phyloP scores from a whole-genome alignment of 2,329 filamentous ascomycete species.

The Ceratocystis cubensis region DNA sequence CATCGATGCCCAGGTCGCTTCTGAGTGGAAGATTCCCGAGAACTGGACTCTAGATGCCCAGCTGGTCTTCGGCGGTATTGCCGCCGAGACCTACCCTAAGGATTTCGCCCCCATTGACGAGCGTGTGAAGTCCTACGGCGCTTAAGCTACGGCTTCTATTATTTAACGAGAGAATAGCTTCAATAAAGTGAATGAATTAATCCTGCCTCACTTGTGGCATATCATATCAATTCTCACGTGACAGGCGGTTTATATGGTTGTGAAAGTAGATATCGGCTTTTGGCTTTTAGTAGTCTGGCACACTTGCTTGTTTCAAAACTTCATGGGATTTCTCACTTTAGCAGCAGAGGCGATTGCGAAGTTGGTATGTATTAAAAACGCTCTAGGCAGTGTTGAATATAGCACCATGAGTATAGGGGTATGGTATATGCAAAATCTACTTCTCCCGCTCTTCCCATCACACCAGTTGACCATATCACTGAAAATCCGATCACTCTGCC shows the following conservation, averaged over 20 bases:
- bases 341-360: background rate
- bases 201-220: background rate
- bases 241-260: background rate
- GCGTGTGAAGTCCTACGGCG: slow-evolving; percentile 52
- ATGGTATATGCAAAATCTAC: background rate
- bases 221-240: background rate
- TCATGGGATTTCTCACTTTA: background rate
- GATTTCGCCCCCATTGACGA: slow-evolving; percentile 51
- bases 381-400: slow-evolving; percentile 6
- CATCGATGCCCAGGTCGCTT: slow-evolving; percentile 58
- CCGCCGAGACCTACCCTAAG: slow-evolving; percentile 49
- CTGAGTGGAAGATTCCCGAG: slow-evolving; percentile 55
- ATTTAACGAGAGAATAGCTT: background rate
- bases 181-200: background rate
- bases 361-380: slow-evolving; percentile 7
- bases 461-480: background rate
- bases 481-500: background rate
- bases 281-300: too few species aligned
- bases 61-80: slow-evolving; percentile 65
- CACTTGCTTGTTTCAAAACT: background rate
- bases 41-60: slow-evolving; percentile 71
- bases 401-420: background rate
- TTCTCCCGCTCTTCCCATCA: background rate
- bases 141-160: slow-evolving; percentile 27
- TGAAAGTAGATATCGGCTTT: background rate